A percentile compares a stretch with the other conserved stretches of the same genome.
Conservation (phyloP, 2,329 filamentous ascomycete genomes). For the Dryadomyces quercus-mongolicae region DNA sequence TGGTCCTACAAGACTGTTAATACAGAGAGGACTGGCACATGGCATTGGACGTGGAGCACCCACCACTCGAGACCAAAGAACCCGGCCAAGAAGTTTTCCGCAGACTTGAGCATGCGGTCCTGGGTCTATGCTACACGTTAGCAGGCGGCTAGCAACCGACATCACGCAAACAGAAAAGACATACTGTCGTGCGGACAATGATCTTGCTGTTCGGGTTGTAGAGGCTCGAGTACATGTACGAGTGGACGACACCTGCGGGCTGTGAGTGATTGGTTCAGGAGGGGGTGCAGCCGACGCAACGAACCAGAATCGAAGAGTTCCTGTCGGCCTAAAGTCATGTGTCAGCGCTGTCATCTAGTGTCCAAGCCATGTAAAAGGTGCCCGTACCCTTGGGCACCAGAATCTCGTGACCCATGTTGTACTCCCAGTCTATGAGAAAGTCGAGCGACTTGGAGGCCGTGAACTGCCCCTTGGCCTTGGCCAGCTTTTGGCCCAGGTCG, state of each 20-base stretch:
- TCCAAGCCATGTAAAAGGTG: too few relatives aligned
- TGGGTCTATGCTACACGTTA: conserved; percentile 39
- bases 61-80: conserved; percentile 66
- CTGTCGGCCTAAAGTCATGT: conserved; percentile 41
- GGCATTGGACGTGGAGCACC: neutral
- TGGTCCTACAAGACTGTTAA: conserved; percentile 29
- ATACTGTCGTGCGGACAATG: conserved; percentile 54
- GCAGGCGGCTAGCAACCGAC: neutral
- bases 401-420: conserved; percentile 57
- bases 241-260: conserved; percentile 47
- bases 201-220: conserved; percentile 64
- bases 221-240: conserved; percentile 59
- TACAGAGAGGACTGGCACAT: neutral
- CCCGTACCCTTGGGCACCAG: conserved; percentile 51
- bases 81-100: conserved; percentile 67
- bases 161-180: conserved; percentile 5
- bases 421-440: conserved; percentile 59
- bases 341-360: neutral
- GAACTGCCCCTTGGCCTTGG: conserved; percentile 38
- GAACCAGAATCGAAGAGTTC: conserved; percentile 55
- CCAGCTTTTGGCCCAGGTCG: conserved; percentile 43
- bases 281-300: neutral
- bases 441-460: conserved; percentile 45
- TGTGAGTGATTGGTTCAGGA: too few relatives aligned
- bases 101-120: conserved; percentile 64